Evolutionary conservation across 371 early-diverging fungal genomes (phyloP).

Genomic region (Aphelidium insulamus): DNA sequence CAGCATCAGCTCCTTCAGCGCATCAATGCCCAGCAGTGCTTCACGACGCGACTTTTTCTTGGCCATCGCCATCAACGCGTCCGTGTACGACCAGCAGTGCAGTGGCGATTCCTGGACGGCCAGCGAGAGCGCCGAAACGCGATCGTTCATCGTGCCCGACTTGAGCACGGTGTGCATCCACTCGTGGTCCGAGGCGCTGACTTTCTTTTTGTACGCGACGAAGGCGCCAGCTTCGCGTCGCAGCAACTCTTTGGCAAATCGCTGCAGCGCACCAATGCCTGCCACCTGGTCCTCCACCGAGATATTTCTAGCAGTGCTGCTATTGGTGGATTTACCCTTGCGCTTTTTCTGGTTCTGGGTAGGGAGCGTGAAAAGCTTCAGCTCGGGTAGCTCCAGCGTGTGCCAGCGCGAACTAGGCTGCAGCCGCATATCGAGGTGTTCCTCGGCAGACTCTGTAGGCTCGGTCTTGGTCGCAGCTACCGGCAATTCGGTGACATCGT

Average conservation of each 20-base stretch:
- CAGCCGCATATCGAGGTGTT: no score
- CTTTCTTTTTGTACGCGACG: background rate
- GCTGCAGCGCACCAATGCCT: background rate
- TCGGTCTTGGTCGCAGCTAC: no score
- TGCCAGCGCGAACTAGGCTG: no score
- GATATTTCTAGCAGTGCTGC: constrained; percentile 2
- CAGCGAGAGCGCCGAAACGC: constrained; percentile 75
- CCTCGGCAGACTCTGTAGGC: no score
- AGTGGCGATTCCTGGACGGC: constrained; percentile 76
- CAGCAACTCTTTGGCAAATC: background rate
- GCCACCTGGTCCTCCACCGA: no score
- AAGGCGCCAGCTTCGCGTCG: background rate
- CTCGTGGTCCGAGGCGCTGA: constrained; percentile 41
- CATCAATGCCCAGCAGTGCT: constrained; percentile 55
- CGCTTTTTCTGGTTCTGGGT: no score
- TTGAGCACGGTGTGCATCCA: constrained; percentile 67
- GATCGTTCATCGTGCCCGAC: constrained; percentile 79
- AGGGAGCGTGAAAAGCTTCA: no score
- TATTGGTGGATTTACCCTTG: background rate
- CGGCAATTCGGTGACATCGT: no score
- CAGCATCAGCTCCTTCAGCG: constrained; percentile 74
- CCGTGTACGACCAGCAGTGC: constrained; percentile 51
- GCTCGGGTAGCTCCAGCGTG: no score
- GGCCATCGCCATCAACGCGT: constrained; percentile 62
- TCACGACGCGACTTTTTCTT: constrained; percentile 72